Evolutionary conservation across 495 filamentous ascomycete genomes (phyloP), one percentile per base, ranked within the genome.

Genomic region (Penicillium riverlandense): DNA sequence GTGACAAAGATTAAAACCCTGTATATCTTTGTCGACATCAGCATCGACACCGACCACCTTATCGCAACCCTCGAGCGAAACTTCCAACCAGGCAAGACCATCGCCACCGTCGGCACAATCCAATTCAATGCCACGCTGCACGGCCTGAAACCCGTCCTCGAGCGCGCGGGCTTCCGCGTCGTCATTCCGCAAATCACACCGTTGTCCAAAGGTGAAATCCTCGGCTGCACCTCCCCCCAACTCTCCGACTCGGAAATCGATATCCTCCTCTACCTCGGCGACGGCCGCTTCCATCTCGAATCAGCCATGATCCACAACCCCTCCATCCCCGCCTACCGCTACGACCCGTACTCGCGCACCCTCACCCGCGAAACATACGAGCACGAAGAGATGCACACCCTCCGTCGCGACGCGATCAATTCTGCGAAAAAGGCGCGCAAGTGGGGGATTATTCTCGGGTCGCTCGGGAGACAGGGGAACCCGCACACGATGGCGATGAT

Each of bases 241-340:
- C 75, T 98, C 9, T 57, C 71, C 2, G 57, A 62, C 8, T 61
- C 62, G 61, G 37, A 63, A 62, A 43, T 92, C 8, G 90, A 97
- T 52, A 58, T 87, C 41, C 80, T 99, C 28, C 71, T 99, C 9
- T 99, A 99, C 58, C 78, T 99, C 4, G 92, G 92, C 28, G 92
- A 99, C 55, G 92, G 92, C 13, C 79, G 91, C 39, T 99, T 99
- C 74, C 92, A 99, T 54, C 83, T 99, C 29, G 92, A 99, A 61
- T 88, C 83, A 46, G 90, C 91, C 48, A 97, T 99, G 92, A 99
- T 99, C 52, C 90, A 96, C 60, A 97, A 97, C 65, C 92, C 92
- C 0, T 57, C 66, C 7, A 79, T 96, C 11, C 85, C 91, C 2
- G 90, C 94, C 9, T 97, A 96, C 68, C 82, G 94, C 13, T 99